These are phyloP conservation scores for Choiromyces venosus DNA, from an alignment of 495 filamentous ascomycete species.

Conservation along the genomic window DNA sequence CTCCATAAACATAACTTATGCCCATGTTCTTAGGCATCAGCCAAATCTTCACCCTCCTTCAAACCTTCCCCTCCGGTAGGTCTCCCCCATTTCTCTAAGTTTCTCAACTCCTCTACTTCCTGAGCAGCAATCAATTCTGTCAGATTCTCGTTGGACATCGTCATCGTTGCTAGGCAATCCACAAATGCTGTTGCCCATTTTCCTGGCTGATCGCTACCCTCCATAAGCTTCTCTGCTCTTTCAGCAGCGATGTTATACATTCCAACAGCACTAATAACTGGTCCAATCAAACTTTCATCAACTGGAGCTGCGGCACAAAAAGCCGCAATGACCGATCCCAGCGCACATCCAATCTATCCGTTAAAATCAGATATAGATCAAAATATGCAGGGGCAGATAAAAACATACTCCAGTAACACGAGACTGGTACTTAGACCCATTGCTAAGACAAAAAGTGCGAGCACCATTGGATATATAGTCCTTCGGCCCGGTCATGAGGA, in stretches of 20 bases:
- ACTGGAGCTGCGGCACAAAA: conserved; percentile 56
- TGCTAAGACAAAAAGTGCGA: conserved; percentile 59
- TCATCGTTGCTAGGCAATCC: conserved; percentile 15
- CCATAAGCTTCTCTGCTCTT: conserved; percentile 55
- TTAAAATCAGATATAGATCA: not conserved
- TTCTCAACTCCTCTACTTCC: not conserved
- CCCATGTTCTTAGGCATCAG: not conserved
- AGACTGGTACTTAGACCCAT: conserved; percentile 74
- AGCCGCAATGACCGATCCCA: conserved; percentile 75
- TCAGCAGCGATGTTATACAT: conserved; percentile 86
- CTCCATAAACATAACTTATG: not conserved
- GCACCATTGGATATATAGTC: conserved; percentile 76
- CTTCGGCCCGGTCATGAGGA: conserved; percentile 76
- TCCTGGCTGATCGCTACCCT: conserved; percentile 44
- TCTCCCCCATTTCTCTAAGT: not conserved
- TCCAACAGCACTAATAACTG: conserved; percentile 61
- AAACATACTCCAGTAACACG: conserved; percentile 61
- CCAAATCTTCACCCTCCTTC: not conserved
- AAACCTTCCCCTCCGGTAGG: not conserved
- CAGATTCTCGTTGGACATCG: not conserved
- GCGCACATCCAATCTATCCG: conserved; percentile 63
- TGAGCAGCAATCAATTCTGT: not conserved
- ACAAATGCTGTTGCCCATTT: conserved; percentile 30
- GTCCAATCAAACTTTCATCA: conserved; percentile 60
- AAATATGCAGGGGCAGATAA: not conserved